Evolutionary conservation across 148 eudicot genomes (phyloP).

Genomic region (Spergularia bocconei): DNA sequence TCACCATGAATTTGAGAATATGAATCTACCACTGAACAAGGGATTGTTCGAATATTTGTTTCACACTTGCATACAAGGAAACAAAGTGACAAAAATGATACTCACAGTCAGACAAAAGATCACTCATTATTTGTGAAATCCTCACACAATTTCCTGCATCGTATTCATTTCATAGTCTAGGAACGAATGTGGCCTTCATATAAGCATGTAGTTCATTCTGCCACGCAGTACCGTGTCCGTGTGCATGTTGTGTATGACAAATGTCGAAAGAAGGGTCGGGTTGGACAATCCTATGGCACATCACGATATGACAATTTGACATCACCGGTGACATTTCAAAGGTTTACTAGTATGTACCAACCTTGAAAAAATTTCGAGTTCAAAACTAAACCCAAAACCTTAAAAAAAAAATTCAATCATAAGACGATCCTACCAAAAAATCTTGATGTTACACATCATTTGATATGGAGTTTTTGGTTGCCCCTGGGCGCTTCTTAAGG

Average conservation of each 20-base stretch:
- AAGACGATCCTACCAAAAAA: too few species aligned
- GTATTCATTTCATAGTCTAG: neutral
- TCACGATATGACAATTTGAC: too few species aligned
- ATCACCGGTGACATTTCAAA: too few species aligned
- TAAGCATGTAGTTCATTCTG: neutral
- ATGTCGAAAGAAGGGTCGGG: neutral
- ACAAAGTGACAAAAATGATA: neutral
- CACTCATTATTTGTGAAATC: too few species aligned
- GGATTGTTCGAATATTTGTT: conserved; percentile 16
- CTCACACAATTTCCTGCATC: neutral
- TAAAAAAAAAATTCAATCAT: too few species aligned
- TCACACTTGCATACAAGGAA: neutral
- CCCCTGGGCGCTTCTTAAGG: too few species aligned
- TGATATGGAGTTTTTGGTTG: too few species aligned
- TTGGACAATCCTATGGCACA: neutral
- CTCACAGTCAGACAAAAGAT: neutral
- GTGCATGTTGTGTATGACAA: neutral
- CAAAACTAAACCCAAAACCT: too few species aligned
- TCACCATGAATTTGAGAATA: conserved; percentile 5
- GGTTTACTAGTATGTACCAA: too few species aligned
- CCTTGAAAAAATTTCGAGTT: too few species aligned
- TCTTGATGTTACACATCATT: too few species aligned
- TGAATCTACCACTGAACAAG: conserved; percentile 15
- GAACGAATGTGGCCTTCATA: conserved; percentile 13
- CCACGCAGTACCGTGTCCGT: too few species aligned